Evolutionary conservation across 2,329 filamentous ascomycete species (phyloP).

Genomic region (Hypoxylon sp.): DNA sequence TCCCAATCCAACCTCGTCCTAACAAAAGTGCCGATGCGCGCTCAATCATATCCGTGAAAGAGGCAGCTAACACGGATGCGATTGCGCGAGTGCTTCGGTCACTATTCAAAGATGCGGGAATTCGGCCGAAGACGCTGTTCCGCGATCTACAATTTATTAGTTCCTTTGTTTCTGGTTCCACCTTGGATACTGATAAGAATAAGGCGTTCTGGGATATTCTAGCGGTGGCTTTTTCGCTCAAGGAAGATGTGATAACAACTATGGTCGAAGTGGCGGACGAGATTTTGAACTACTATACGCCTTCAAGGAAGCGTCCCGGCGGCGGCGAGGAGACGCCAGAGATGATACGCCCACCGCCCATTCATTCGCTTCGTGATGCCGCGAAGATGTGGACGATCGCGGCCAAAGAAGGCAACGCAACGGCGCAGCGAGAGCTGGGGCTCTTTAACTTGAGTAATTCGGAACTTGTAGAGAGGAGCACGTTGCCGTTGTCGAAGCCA

Average conservation of each 20-base stretch:
- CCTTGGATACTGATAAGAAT: conserved; percentile 69
- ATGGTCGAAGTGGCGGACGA: conserved; percentile 80
- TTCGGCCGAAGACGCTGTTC: conserved; percentile 82
- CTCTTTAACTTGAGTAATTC: conserved; percentile 94
- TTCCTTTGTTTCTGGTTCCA: conserved; percentile 67
- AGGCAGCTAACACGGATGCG: conserved; percentile 65
- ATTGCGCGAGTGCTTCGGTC: conserved; percentile 73
- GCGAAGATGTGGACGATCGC: conserved; percentile 92
- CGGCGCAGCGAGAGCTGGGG: conserved; percentile 90
- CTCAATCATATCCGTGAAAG: conserved; percentile 57
- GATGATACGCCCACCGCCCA: conserved; percentile 64
- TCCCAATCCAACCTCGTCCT: conserved; percentile 47
- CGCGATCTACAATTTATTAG: conserved; percentile 81
- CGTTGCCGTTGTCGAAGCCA: conserved; percentile 83
- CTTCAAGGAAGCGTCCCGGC: conserved; percentile 61
- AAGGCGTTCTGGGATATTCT: conserved; percentile 93
- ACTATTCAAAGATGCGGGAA: conserved; percentile 71
- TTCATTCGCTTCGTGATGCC: conserved; percentile 76
- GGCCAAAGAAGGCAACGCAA: conserved; percentile 88
- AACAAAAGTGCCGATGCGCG: conserved; percentile 58
- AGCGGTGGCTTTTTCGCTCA: conserved; percentile 85
- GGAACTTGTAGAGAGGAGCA: conserved; percentile 81
- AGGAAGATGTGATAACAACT: conserved; percentile 84
- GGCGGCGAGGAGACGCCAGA: conserved; percentile 47
- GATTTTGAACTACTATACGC: conserved; percentile 73